Evolutionary conservation across 768 basidiomycete genomes (phyloP), one percentile per base, ranked within the genome.

Genomic region (Holtermannia corniformis): DNA sequence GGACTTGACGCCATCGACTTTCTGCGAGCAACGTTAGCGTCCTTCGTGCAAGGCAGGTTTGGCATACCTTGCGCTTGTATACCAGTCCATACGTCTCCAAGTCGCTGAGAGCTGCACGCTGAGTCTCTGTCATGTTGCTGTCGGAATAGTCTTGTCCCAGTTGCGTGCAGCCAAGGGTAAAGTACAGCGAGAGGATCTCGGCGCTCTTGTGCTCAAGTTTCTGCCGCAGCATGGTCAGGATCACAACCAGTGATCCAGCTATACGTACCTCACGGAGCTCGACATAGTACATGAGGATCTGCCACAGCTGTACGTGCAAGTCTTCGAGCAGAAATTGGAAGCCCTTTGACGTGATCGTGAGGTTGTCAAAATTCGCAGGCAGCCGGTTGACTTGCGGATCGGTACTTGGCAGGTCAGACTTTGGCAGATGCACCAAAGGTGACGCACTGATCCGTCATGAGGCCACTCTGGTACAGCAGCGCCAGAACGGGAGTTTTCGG

Each of bases 101-200:
- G 74, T 96, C 93, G 64, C 84, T 82, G 13, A 97, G 77, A 80
- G 95, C 87, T n/a, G 81, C 82, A 51, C 79, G 80, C 65, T 93
- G 87, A 10, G 85, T 86, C 20, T 79, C 78, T 50, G 84, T 83
- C 21, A 95, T 76, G 52, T 80, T 79, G 62, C 88, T 85, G 2
- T 84, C 85, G 2, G 86, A 85, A 71, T 97, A 99, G 72, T 89
- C 90, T 89, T 95, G 78, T 44, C 91, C 91, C 4, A 97, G 81
- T 67, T 95, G 89, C 82, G 92, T 91, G 3, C 87, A 95, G 1
- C 91, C 91, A 55, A 99, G 78, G 85, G 96, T 95, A 77, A 97
- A 91, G 46, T 96, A 77, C 73, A 97, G 91, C 59, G 85, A 85
- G 51, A 97, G 78, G 7, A 95, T 86, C 68, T 93, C 88, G 7